Percentiles rank a stretch among this genome's conserved stretches.
Evolutionary conservation across 305 asterid genomes (phyloP).

Genomic region (Withania somnifera): DNA sequence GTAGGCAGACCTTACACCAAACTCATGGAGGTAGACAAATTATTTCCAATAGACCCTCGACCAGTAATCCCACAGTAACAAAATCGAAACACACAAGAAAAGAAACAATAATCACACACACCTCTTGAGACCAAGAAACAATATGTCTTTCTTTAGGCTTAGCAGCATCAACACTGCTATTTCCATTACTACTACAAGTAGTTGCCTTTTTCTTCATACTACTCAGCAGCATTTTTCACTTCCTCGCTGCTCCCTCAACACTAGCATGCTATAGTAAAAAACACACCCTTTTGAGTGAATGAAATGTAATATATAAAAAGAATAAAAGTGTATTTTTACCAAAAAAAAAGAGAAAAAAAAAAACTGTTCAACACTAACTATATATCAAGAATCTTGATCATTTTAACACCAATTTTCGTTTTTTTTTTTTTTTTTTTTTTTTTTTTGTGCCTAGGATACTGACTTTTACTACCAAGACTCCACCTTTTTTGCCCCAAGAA

Average conservation of each 20-base stretch:
- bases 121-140: constrained; percentile 13
- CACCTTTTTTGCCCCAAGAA: background rate
- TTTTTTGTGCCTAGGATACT: constrained; percentile 51
- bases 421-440: too few relatives aligned
- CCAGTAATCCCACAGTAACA: too few relatives aligned
- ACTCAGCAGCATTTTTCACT: constrained; percentile 51
- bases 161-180: constrained; percentile 30
- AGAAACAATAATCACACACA: too few relatives aligned
- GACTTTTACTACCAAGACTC: constrained; percentile 19
- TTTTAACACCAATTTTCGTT: too few relatives aligned
- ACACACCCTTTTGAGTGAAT: constrained; percentile 35
- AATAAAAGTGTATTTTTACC: constrained; percentile 21
- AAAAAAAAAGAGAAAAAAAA: constrained; percentile 27
- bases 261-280: constrained; percentile 58
- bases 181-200: constrained; percentile 12
- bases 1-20: too few relatives aligned
- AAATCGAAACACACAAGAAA: background rate
- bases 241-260: constrained; percentile 26
- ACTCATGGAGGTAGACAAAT: too few relatives aligned
- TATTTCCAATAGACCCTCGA: too few relatives aligned
- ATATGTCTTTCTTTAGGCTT: constrained; percentile 90
- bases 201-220: constrained; percentile 41
- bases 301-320: constrained; percentile 18
- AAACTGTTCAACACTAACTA: constrained; percentile 31
- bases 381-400: too few relatives aligned